Conservation (phyloP, 2,329 filamentous ascomycete species). For the Albifimbria verrucaria region DNA sequence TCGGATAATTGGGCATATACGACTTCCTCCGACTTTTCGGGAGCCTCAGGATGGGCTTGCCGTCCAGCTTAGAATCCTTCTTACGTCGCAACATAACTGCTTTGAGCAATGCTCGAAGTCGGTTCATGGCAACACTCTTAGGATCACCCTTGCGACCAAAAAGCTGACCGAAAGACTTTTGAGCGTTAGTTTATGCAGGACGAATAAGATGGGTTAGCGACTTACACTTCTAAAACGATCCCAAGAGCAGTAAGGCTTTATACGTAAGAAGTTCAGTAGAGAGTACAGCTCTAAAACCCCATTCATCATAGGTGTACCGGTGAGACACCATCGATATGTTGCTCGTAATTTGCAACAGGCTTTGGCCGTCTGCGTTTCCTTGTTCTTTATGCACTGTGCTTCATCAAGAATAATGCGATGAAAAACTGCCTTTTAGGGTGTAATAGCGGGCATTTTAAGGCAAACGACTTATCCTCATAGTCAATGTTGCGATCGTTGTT, state of each 20-base stretch:
- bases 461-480: constrained; percentile 32
- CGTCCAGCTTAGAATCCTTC: constrained; percentile 76
- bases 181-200: no score
- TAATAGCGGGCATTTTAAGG: constrained; percentile 52
- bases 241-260: constrained; percentile 69
- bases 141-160: constrained; percentile 43
- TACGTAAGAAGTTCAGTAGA: constrained; percentile 71
- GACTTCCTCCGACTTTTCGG: constrained; percentile 71
- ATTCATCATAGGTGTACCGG: constrained; percentile 89
- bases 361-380: constrained; percentile 66
- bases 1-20: constrained; percentile 69
- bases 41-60: constrained; percentile 74
- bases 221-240: constrained; percentile 56
- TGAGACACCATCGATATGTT: constrained; percentile 74
- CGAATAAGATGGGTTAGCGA: no score
- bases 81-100: constrained; percentile 79
- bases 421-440: constrained; percentile 63
- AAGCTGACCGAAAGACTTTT: constrained; percentile 38
- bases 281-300: constrained; percentile 74
- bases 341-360: constrained; percentile 66
- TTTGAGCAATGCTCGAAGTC: constrained; percentile 72
- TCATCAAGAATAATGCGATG: constrained; percentile 81
- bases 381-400: constrained; percentile 80
- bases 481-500: constrained; percentile 36
- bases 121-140: constrained; percentile 61